Base-by-base conservation (phyloP, 352 stramenopile species). In the Phytophthora megakarya region DNA sequence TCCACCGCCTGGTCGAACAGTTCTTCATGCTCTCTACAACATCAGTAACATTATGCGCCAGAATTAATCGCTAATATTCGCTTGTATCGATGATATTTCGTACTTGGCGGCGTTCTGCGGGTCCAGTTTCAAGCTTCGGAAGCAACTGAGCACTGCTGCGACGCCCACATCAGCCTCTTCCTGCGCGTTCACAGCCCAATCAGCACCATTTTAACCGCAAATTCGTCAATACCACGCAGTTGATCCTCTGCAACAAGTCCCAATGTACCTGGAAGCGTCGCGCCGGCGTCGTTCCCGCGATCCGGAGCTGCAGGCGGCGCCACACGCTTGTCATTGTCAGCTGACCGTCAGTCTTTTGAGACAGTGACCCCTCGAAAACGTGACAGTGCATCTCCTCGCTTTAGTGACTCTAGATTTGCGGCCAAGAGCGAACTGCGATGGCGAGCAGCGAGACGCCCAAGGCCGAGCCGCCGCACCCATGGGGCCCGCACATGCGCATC, bases 131-230 rank as follows among this genome's bases (percentile, higher is more conserved):
- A 95, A 74, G 42, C 70, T 79, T 40, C 84, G 81, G 54, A 90
- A 92, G 67, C 82, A 91, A 58, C 79, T 88, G 56, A 96, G 68
- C 69, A 96, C 83, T 1, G 87, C 85, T 0, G 79, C 84, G 15
- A 92, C 81, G 33, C 85, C 87, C 30, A 90, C 80, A 23, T 96
- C 87, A 7, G 84, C 72, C 67, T 94, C 85, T 58, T 96, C 87
- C 87, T 95, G 69, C 30, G 42, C 53, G 1, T 25, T 43, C 12
- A 47, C 22, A 51, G 26, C 32, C n/a, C 43, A 61, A 62, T 40
- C 16, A 39, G 37, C 38, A 11, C 12, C 15, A 21, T 30, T 16
- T 40, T 12, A 13, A 45, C 26, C 49, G 6, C 22, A 47, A 30
- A 18, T 4, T 22, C 30, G 43, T 28, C 10, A 51, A 33, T 9